Percentiles rank a stretch among this genome's conserved stretches.
phyloP scores from a whole-genome alignment of 2,329 filamentous ascomycete species.

The Zelopaecilomyces penicillatus region DNA sequence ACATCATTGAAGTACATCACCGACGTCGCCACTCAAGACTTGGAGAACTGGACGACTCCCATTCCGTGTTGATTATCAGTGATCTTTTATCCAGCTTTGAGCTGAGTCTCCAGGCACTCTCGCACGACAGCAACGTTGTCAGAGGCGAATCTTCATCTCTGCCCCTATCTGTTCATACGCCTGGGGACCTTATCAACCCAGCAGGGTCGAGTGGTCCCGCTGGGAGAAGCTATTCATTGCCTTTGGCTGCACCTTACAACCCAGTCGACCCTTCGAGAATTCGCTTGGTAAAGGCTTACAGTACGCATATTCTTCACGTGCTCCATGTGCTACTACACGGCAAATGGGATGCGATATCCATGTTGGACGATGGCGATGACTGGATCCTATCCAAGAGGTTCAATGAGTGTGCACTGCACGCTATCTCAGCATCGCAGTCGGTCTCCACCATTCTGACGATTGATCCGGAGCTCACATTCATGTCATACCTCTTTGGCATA shows the following conservation, averaged over 20 bases:
- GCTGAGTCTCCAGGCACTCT: conserved; percentile 26
- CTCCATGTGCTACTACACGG: conserved; percentile 39
- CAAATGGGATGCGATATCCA: conserved; percentile 41
- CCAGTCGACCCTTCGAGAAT: conserved; percentile 21
- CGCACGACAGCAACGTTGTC: conserved; percentile 14
- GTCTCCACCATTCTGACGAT: conserved; percentile 36
- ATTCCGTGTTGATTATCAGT: conserved; percentile 26
- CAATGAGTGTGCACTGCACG: conserved; percentile 36
- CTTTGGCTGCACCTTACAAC: conserved; percentile 7
- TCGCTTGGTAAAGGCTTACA: conserved; percentile 37
- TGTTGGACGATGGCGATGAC: conserved; percentile 40
- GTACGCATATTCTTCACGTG: conserved; percentile 38
- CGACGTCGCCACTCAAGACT: conserved; percentile 34
- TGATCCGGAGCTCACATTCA: conserved; percentile 43
- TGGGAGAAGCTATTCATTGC: neutral
- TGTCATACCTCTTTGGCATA: conserved; percentile 45
- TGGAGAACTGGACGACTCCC: conserved; percentile 25
- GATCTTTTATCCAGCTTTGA: conserved; percentile 30
- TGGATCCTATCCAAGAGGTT: conserved; percentile 40
- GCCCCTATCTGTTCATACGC: conserved; percentile 2
- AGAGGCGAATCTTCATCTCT: neutral
- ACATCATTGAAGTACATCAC: conserved; percentile 40
- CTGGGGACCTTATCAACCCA: conserved; percentile 5
- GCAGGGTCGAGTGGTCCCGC: conserved; percentile 10
- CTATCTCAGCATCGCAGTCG: conserved; percentile 37